Percentiles rank a stretch among this genome's conserved stretches.
phyloP scores from a whole-genome alignment of 1,139 yeast species.

The Taiozyma sp. region DNA sequence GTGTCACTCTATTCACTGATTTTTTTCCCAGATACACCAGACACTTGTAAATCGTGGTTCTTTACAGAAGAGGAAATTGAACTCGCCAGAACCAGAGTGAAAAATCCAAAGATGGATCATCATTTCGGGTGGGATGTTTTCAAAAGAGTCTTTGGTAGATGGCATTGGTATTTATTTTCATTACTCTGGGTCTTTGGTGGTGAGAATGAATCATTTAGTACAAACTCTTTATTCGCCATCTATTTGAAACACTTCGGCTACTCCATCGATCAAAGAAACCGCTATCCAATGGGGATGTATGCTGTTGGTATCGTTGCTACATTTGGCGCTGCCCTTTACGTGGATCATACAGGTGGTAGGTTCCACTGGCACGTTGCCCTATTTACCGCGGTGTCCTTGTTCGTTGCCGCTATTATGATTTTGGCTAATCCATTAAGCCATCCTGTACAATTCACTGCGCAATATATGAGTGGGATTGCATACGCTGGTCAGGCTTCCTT shows the following conservation, averaged over 20 bases:
- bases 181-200: constrained; percentile 56
- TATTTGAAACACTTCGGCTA: constrained; percentile 42
- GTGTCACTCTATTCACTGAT: constrained; percentile 48
- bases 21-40: constrained; percentile 56
- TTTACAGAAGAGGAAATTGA: constrained; percentile 34
- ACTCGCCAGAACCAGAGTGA: constrained; percentile 33
- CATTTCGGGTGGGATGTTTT: constrained; percentile 38
- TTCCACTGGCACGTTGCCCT: constrained; percentile 46
- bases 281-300: constrained; percentile 52
- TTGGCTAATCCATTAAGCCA: constrained; percentile 31
- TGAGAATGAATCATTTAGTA: constrained; percentile 48
- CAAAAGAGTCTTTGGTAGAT: constrained; percentile 43
- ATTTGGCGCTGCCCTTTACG: constrained; percentile 39
- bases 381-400: constrained; percentile 34
- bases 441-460: constrained; percentile 43
- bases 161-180: constrained; percentile 57
- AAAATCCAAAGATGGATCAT: constrained; percentile 33
- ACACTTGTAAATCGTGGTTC: constrained; percentile 36
- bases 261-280: constrained; percentile 42
- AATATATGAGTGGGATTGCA: constrained; percentile 46
- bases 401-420: constrained; percentile 41
- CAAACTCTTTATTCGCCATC: constrained; percentile 47
- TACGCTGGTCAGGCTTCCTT: constrained; percentile 55
- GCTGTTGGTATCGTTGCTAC: constrained; percentile 49
- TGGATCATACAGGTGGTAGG: constrained; percentile 43